These are phyloP conservation scores for Colletotrichum sp. DNA, from an alignment of 2,329 filamentous ascomycete species.

Conservation along the genomic window DNA sequence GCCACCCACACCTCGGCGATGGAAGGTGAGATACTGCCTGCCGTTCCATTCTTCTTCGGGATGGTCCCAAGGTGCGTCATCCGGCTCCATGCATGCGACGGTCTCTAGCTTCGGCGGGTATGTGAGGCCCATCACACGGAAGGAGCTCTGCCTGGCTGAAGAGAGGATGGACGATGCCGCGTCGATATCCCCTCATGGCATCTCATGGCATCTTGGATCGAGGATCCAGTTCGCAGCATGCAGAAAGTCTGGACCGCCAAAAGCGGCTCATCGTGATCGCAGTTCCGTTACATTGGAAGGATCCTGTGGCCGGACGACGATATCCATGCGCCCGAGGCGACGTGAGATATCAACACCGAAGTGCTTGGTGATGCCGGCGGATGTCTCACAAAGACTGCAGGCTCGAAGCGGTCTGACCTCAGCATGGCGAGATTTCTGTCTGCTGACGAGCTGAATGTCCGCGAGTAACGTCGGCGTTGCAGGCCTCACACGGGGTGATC, in stretches of 20 bases:
- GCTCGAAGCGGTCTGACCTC: conserved; percentile 17
- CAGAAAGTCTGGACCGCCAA: neutral
- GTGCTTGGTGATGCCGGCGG: neutral
- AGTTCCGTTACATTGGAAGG: neutral
- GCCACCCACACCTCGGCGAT: conserved; percentile 5
- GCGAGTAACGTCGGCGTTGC: neutral
- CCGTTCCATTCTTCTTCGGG: neutral
- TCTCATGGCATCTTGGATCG: conserved; percentile 10
- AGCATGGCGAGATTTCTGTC: neutral
- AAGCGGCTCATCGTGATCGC: neutral
- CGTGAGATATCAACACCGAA: neutral
- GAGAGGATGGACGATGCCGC: neutral
- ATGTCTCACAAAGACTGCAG: conserved; percentile 14
- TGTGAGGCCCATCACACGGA: conserved; percentile 24
- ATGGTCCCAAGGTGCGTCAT: conserved; percentile 18
- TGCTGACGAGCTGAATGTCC: conserved; percentile 2
- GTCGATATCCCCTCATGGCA: neutral
- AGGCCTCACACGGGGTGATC: neutral
- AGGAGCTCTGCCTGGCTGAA: neutral
- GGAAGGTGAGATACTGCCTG: neutral
- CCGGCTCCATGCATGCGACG: conserved; percentile 19
- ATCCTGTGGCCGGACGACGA: neutral
- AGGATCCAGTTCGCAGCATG: conserved; percentile 1
- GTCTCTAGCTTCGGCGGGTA: conserved; percentile 23
- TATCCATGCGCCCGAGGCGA: neutral